A percentile compares a stretch with the other conserved stretches of the same genome.
These are phyloP conservation scores for Pholiota conissans DNA, from an alignment of 768 basidiomycete genomes.

Conservation along the genomic window DNA sequence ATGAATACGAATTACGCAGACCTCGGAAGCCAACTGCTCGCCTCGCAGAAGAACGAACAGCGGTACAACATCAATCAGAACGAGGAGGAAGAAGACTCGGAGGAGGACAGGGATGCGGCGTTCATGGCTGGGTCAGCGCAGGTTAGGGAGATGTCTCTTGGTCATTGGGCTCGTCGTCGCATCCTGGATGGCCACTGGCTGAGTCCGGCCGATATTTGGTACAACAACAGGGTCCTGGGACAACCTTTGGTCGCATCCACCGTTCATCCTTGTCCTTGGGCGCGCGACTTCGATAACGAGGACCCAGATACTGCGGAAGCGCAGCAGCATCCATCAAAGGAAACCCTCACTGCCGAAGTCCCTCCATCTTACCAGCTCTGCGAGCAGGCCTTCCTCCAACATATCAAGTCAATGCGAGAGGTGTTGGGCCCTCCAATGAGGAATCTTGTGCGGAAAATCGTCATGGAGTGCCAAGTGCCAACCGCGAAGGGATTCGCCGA, in stretches of 20 bases:
- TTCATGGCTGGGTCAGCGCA: conserved; percentile 41
- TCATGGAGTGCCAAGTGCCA: conserved; percentile 56
- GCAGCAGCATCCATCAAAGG: conserved; percentile 43
- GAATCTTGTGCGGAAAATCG: conserved; percentile 65
- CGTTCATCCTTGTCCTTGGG: conserved; percentile 67
- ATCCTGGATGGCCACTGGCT: conserved; percentile 79
- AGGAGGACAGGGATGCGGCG: conserved; percentile 43
- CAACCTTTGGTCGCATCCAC: conserved; percentile 37
- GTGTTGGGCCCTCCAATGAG: conserved; percentile 66
- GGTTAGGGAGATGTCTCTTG: conserved; percentile 56
- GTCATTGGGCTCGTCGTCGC: conserved; percentile 70
- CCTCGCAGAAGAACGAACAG: conserved; percentile 45
- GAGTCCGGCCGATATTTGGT: conserved; percentile 73
- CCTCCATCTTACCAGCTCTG: conserved; percentile 67
- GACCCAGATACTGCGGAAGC: conserved; percentile 24
- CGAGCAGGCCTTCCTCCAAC: conserved; percentile 60
- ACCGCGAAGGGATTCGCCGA: conserved; percentile 39
- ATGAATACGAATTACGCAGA: conserved; percentile 64
- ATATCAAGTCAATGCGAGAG: conserved; percentile 55
- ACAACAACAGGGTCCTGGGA: conserved; percentile 38
- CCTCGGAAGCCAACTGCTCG: conserved; percentile 67
- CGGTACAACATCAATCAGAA: conserved; percentile 9
- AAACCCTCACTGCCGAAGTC: conserved; percentile 47
- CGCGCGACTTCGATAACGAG: conserved; percentile 31
- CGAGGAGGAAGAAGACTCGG: conserved; percentile 42